Conservation (phyloP, 306 rosid genomes). For the Oemleria cerasiformis region DNA sequence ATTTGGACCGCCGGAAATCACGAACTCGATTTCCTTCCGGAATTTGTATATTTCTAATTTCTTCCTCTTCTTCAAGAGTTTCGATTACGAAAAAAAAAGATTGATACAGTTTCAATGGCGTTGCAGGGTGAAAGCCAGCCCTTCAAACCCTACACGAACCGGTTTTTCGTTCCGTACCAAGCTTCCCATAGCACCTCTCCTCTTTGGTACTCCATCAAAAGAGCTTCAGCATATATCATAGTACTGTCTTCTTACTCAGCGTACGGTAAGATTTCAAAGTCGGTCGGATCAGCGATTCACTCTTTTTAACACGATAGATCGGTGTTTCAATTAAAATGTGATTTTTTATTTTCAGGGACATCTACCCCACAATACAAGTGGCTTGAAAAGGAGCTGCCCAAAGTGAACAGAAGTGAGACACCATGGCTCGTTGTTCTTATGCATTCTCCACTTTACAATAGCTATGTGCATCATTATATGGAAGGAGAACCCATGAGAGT, state of each 20-base stretch:
- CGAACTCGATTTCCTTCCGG: constrained; percentile 46
- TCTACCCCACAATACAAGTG: constrained; percentile 82
- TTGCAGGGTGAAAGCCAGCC: constrained; percentile 66
- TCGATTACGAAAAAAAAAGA: neutral
- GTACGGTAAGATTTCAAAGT: constrained; percentile 43
- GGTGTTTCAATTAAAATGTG: too few relatives aligned
- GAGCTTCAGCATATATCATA: constrained; percentile 85
- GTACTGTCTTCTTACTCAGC: constrained; percentile 81
- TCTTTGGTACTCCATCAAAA: constrained; percentile 84
- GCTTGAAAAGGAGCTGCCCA: constrained; percentile 63
- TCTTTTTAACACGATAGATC: too few relatives aligned
- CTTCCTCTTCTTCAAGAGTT: neutral
- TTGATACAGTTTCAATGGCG: constrained; percentile 2
- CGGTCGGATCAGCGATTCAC: too few relatives aligned
- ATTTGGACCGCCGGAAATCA: constrained; percentile 63
- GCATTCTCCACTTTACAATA: constrained; percentile 76
- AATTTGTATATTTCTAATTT: constrained; percentile 26
- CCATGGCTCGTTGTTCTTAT: constrained; percentile 84
- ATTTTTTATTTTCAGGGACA: constrained; percentile 44
- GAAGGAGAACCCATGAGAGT: constrained; percentile 74
- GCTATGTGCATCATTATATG: constrained; percentile 74
- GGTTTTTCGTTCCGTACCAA: constrained; percentile 56
- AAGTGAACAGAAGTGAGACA: constrained; percentile 74
- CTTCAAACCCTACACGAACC: constrained; percentile 58
- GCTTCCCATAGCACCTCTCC: constrained; percentile 61